Evolutionary conservation across 2,329 filamentous ascomycete genomes (phyloP).

Genomic region (Rutstroemia sp.): DNA sequence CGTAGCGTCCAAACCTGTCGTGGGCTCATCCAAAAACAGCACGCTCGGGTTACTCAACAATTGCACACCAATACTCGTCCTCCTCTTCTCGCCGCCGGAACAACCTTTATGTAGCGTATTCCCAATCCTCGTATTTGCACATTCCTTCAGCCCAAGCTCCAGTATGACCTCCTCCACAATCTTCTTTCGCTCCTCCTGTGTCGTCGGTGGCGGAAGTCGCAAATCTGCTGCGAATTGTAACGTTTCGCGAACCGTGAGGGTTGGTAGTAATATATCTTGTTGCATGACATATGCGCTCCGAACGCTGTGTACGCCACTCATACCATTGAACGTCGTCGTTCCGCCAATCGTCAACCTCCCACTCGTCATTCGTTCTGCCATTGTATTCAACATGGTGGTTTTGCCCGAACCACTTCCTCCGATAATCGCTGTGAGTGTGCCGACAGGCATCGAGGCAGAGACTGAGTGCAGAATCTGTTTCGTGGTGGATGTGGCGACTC

Average conservation of each 20-base stretch:
- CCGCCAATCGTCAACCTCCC: conserved; percentile 45
- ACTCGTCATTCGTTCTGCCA: conserved; percentile 60
- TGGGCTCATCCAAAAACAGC: conserved; percentile 72
- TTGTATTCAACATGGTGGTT: conserved; percentile 62
- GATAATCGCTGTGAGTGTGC: conserved; percentile 67
- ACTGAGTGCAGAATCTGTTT: conserved; percentile 56
- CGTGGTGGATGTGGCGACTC: conserved; percentile 27
- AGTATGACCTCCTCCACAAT: conserved; percentile 72
- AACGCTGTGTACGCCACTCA: conserved; percentile 43
- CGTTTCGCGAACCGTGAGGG: conserved; percentile 69
- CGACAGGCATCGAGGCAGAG: conserved; percentile 54
- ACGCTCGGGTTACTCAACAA: conserved; percentile 72
- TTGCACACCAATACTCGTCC: conserved; percentile 72
- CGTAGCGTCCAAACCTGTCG: conserved; percentile 69
- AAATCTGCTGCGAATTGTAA: conserved; percentile 66
- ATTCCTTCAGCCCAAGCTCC: conserved; percentile 69
- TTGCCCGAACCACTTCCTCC: conserved; percentile 69
- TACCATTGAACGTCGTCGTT: conserved; percentile 53
- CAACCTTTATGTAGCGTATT: conserved; percentile 66
- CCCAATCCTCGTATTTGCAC: conserved; percentile 67
- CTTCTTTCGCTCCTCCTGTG: conserved; percentile 46
- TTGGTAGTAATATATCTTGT: conserved; percentile 66
- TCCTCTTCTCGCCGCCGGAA: conserved; percentile 70
- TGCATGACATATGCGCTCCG: conserved; percentile 68
- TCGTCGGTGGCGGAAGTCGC: conserved; percentile 56